Base-by-base conservation (phyloP, 2,329 filamentous ascomycete genomes). In the Cordyceps farinosa region DNA sequence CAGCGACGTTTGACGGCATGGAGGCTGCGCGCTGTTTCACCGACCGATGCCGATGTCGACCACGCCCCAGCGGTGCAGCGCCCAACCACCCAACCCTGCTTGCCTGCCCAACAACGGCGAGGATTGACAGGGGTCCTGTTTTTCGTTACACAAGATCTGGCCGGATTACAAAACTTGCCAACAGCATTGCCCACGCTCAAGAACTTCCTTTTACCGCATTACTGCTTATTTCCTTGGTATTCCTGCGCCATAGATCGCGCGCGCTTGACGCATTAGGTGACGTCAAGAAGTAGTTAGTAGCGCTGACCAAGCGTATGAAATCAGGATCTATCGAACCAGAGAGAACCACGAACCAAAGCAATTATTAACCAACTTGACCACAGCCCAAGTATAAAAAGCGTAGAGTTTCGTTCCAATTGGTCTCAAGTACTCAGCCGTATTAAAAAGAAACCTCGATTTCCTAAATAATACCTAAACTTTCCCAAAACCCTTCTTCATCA, bases 81-180 rank as follows among this genome's bases (percentile, higher is more conserved):
- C 42, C 54, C 53, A 34, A 17, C 22, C 38, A 29, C 52, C 40
- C 53, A 22, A 57, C 40, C 40, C 13, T 40, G 38, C 11, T 40
- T 15, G 5, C 13, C n/a, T 27, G 44, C 44, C 42, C 56, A 59
- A 48, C 45, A 30, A 50, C 56, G 44, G 44, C 11, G n/a, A 45
- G 22, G 22, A 59, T 59, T 48, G 34, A 17, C 56, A 59, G 34
- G 34, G 34, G 30, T 27, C 44, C 22, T 40, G 55, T 50, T n/a
- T 40, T 44, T 29, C 30, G 42, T 59, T 30, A 40, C 44, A 59
- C 45, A 59, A 48, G 56, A 59, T 48, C 44, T 59, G 9, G 27
- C 13, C 38, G 11, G 38, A 5, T 13, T 15, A 30, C 56, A 30
- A 32, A n/a, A 47, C 9, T 30, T 22, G 22, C 22, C 5, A 30